Percentiles rank a stretch among this genome's conserved stretches.
These are phyloP conservation scores for Mycena capillaripes DNA, from an alignment of 768 basidiomycete species.

Conservation along the genomic window DNA sequence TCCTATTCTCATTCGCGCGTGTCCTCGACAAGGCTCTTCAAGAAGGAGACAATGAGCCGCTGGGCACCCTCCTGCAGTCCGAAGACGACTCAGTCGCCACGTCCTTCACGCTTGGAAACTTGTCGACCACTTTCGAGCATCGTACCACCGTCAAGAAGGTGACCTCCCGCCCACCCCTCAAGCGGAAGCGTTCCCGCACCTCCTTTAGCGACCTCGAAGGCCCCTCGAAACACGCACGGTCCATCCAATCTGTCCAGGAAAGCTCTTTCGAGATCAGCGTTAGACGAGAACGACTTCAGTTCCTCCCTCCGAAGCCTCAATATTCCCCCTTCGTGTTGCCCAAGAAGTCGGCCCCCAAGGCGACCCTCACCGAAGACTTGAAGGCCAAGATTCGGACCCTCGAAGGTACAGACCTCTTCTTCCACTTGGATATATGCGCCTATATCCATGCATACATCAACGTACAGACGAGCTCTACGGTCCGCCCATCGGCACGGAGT, in stretches of 20 bases:
- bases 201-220: constrained; percentile 60
- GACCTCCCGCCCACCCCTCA: constrained; percentile 27
- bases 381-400: constrained; percentile 44
- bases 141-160: constrained; percentile 15
- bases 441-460: constrained; percentile 6
- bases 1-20: constrained; percentile 50
- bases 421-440: constrained; percentile 18
- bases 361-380: constrained; percentile 26
- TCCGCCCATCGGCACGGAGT: constrained; percentile 56
- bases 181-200: constrained; percentile 47
- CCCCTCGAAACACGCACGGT: constrained; percentile 59
- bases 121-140: constrained; percentile 27
- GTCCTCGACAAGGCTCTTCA: constrained; percentile 48
- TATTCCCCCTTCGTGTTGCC: constrained; percentile 28
- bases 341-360: constrained; percentile 21
- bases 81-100: constrained; percentile 14
- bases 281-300: constrained; percentile 50
- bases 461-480: constrained; percentile 58
- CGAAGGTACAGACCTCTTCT: constrained; percentile 46
- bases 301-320: constrained; percentile 22
- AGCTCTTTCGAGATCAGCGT: constrained; percentile 61
- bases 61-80: constrained; percentile 4
- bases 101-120: constrained; percentile 5
- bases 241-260: constrained; percentile 57
- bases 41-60: constrained; percentile 28